These are phyloP conservation scores for Fusarium guadeloupense DNA, from an alignment of 2,329 filamentous ascomycete species.

Conservation along the genomic window DNA sequence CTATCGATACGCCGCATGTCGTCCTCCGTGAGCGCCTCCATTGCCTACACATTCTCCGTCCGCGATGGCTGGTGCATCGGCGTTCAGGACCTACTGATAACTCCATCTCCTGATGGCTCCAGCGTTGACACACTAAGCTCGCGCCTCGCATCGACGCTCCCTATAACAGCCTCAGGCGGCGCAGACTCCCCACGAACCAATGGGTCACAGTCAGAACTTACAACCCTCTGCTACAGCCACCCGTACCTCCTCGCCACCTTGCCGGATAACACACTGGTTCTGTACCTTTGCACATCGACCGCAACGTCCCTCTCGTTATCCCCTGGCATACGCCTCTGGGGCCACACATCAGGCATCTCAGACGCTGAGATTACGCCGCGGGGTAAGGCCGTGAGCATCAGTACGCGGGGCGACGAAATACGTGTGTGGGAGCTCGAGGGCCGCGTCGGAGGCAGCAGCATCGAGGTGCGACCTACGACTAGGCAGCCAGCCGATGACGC, in stretches of 20 bases:
- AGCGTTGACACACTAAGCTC: constrained; percentile 49
- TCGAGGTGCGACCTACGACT: constrained; percentile 58
- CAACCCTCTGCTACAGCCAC: constrained; percentile 75
- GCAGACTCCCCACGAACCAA: constrained; percentile 6
- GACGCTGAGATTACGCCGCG: constrained; percentile 84
- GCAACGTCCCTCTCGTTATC: constrained; percentile 73
- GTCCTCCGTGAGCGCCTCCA: constrained; percentile 76
- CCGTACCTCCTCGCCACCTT: constrained; percentile 87
- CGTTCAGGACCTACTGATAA: constrained; percentile 85
- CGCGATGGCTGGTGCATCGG: constrained; percentile 87
- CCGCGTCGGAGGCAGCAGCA: constrained; percentile 63
- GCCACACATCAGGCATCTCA: constrained; percentile 89
- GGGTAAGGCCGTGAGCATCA: constrained; percentile 91
- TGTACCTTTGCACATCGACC: constrained; percentile 83
- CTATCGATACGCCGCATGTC: constrained; percentile 79
- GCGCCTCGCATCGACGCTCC: constrained; percentile 50
- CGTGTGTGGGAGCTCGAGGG: constrained; percentile 92
- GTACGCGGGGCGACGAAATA: constrained; percentile 78
- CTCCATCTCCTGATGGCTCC: constrained; percentile 34
- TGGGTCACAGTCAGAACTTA: constrained; percentile 50
- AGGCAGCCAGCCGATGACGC: constrained; percentile 42
- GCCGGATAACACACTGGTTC: constrained; percentile 85
- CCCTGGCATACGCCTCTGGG: constrained; percentile 81
- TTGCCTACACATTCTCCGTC: constrained; percentile 85
- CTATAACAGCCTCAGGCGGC: constrained; percentile 40